phyloP scores from a whole-genome alignment of 805 yeast genomes.

The Metschnikowia cubensis region DNA sequence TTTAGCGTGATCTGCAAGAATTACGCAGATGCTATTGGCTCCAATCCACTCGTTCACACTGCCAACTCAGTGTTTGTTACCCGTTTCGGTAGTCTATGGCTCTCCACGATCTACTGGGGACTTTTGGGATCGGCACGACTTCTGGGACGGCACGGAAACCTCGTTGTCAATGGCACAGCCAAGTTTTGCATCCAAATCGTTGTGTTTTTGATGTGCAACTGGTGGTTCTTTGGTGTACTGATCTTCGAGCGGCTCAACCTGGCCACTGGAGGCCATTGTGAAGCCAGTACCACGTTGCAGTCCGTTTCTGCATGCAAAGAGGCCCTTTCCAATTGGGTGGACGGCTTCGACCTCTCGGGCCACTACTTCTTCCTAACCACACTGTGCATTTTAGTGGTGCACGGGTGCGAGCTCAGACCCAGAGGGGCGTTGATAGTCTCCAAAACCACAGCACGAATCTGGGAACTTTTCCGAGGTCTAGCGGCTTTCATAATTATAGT shows the following conservation, averaged over 20 bases:
- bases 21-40: conserved; percentile 13
- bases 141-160: background rate
- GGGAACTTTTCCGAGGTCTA: background rate
- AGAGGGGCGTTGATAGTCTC: background rate
- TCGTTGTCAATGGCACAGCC: background rate
- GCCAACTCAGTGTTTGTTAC: conserved; percentile 23
- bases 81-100: conserved; percentile 30
- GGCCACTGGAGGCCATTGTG: conserved; percentile 17
- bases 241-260: conserved; percentile 26
- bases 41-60: conserved; percentile 10
- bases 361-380: conserved; percentile 15
- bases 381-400: conserved; percentile 10
- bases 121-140: conserved; percentile 5
- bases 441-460: background rate
- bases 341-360: conserved; percentile 16
- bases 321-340: conserved; percentile 8
- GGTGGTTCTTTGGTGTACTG: conserved; percentile 36
- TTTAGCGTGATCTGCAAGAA: conserved; percentile 12
- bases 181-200: conserved; percentile 13
- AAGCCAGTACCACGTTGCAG: background rate
- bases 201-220: conserved; percentile 12
- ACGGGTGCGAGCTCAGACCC: background rate
- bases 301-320: conserved; percentile 5
- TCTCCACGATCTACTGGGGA: conserved; percentile 19
- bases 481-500: conserved; percentile 1